These are phyloP conservation scores for Telopea speciosissima DNA, from an alignment of 177 flowering plant genomes.

Conservation along the genomic window DNA sequence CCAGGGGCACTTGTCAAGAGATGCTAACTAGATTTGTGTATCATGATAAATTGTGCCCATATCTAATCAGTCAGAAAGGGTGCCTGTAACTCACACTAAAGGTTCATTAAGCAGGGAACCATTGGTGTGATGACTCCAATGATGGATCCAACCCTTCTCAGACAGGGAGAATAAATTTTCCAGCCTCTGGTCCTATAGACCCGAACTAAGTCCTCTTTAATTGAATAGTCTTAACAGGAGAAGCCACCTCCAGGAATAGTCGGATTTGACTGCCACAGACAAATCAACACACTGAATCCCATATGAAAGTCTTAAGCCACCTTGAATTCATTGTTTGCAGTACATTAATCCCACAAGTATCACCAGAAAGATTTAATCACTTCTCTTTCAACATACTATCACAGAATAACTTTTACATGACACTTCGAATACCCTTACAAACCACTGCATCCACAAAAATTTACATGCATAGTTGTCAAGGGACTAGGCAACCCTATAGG, in stretches of 20 bases:
- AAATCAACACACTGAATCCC: background rate
- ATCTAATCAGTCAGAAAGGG: no score
- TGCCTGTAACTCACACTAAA: no score
- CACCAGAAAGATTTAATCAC: background rate
- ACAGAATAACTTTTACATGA: background rate
- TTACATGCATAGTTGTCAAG: no score
- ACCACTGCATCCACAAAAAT: no score
- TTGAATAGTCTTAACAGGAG: no score
- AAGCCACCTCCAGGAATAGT: no score
- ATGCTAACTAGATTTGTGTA: background rate
- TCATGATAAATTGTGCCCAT: no score
- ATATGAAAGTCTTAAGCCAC: background rate
- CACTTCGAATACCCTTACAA: no score
- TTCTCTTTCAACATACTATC: background rate
- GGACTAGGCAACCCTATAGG: background rate
- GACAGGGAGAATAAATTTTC: no score
- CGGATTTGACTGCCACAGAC: no score
- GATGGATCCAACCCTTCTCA: background rate
- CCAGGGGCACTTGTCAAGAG: background rate
- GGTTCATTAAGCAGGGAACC: background rate
- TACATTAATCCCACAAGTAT: background rate
- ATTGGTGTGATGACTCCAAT: background rate
- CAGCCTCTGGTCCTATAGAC: no score
- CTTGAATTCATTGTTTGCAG: background rate
- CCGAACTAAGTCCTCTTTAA: no score